Evolutionary conservation across 176 grass and related monocot species (phyloP), one percentile per base, ranked within the genome.

Genomic region (Oryza coarctata): DNA sequence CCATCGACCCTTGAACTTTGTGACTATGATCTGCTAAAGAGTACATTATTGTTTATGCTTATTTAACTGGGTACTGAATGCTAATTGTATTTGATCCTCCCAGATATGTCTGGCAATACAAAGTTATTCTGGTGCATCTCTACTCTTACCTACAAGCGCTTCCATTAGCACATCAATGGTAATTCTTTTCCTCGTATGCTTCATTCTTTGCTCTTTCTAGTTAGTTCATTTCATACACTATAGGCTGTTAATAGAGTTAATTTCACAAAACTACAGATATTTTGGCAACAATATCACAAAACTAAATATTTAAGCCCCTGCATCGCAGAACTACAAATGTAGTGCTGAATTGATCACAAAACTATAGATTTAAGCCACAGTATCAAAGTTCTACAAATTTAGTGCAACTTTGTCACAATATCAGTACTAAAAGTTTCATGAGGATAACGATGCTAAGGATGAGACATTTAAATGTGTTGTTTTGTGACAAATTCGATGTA

Each of bases 101-200:
- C 88, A 99, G 96, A 90, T 85, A 94, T 78, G 78, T 88, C 58
- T 95, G 93, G 93, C 91, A 93, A 76, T 94, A 95, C 80, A 99
- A 94, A 83, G 87, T 95, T 81, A 74, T 79, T 77, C 80, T 95
- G 78, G 71, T 99, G 55, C 96, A 99, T 88, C 76, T 99, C 60
- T 99, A 95, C 83, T 89, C 91, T 84, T 88, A 88, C 74, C 43
- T 95, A 35, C 91, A 89, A 62, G 89, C 87, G 49, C 87, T 99
- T 86, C 89, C 91, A 30, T 87, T 95, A 70, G 93, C 96, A 71
- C 83, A 93, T 80, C 87, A 74, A 88, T 95, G 96, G 96, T 99
- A 99, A 83, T 55, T 22, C 18, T 82, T 73, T 28, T 3, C 57
- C 36, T 82, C n/a, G 2, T 30, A 69, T 55, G 44, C 63, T 70